These are phyloP conservation scores for Sherardia arvensis DNA, from an alignment of 257 asterid genomes.

Conservation along the genomic window DNA sequence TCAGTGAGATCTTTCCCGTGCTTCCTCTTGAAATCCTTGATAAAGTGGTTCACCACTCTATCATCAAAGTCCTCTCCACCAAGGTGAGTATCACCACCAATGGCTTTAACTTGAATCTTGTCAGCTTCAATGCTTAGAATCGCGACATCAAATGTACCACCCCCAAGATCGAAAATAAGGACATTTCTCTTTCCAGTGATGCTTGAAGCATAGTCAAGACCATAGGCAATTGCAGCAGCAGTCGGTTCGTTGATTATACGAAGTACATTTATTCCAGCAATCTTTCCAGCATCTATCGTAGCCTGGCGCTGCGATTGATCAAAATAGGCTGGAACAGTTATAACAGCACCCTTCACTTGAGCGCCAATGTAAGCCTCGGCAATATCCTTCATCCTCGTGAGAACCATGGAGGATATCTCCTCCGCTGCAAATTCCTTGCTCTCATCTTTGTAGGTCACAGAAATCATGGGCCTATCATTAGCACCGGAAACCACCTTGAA, in stretches of 20 bases:
- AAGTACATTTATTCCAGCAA: neutral
- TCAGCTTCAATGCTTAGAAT: neutral
- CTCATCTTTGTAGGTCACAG: neutral
- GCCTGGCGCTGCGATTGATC: neutral
- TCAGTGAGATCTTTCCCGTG: neutral
- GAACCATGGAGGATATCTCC: neutral
- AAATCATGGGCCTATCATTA: neutral
- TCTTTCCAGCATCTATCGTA: neutral
- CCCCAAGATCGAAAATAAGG: neutral
- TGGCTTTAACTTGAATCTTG: constrained; percentile 1
- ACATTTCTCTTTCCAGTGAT: neutral
- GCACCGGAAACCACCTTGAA: neutral
- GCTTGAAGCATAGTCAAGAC: neutral
- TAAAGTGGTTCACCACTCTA: neutral
- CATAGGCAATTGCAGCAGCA: neutral
- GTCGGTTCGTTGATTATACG: constrained; percentile 3
- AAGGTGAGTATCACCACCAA: neutral
- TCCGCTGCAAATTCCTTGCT: neutral
- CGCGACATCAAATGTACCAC: neutral
- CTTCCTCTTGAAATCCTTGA: neutral
- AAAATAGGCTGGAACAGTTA: neutral
- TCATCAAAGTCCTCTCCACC: constrained; percentile 2
- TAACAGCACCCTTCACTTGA: neutral
- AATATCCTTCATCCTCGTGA: neutral
- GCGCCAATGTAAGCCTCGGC: neutral